These are phyloP conservation scores for Ilyonectria mors-panacis DNA, from an alignment of 2,329 filamentous ascomycete genomes.

Conservation along the genomic window DNA sequence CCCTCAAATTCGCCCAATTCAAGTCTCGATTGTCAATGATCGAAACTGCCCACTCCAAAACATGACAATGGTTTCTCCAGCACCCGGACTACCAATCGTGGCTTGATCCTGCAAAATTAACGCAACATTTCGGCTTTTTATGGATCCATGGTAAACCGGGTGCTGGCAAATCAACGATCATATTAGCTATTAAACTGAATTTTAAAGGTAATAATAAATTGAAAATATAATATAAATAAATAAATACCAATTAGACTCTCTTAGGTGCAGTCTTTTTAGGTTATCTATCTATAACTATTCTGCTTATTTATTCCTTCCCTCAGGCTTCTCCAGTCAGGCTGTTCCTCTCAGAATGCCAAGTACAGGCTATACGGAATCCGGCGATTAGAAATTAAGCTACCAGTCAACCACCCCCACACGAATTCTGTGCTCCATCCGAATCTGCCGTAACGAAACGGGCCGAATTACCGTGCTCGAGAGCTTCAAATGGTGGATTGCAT, in stretches of 20 bases:
- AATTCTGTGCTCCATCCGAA: conserved; percentile 24
- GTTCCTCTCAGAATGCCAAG: too few relatives aligned
- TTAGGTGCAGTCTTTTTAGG: too few relatives aligned
- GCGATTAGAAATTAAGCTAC: not conserved
- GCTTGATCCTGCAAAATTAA: not conserved
- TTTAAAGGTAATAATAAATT: too few relatives aligned
- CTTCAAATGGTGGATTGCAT: conserved; percentile 36
- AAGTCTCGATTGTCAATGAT: conserved; percentile 55
- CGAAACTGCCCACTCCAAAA: conserved; percentile 50
- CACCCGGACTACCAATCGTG: conserved; percentile 18
- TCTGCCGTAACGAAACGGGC: conserved; percentile 35
- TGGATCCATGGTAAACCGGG: conserved; percentile 65
- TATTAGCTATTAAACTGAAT: too few relatives aligned
- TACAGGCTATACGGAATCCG: too few relatives aligned
- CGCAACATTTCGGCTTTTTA: conserved; percentile 52
- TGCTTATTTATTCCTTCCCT: too few relatives aligned
- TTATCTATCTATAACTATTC: too few relatives aligned
- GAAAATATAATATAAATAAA: too few relatives aligned
- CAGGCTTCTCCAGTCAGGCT: too few relatives aligned
- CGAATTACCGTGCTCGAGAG: conserved; percentile 30
- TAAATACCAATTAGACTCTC: too few relatives aligned
- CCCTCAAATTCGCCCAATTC: conserved; percentile 56
- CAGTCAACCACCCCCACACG: not conserved
- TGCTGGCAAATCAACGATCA: conserved; percentile 62
- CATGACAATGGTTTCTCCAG: conserved; percentile 36